A percentile compares a stretch with the other conserved stretches of the same genome.
Evolutionary conservation across 2,329 filamentous ascomycete genomes (phyloP).

Genomic region (Fusarium tuaranense): DNA sequence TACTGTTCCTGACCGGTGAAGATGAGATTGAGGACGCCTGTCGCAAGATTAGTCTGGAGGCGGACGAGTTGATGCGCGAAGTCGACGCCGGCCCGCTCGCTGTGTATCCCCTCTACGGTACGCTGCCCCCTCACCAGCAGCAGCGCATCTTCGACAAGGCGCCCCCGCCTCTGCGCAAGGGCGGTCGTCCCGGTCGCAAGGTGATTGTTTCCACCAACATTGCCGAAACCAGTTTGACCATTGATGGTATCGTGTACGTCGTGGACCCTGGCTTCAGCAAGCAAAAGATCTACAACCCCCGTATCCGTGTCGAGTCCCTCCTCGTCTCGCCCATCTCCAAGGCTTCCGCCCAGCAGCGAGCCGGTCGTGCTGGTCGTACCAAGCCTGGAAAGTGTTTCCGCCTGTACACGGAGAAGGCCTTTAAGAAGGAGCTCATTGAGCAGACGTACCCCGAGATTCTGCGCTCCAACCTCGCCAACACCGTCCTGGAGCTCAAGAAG

Average conservation of each 20-base stretch:
- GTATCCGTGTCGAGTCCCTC: conserved; percentile 94
- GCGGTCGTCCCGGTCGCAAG: conserved; percentile 91
- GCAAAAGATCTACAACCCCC: conserved; percentile 98
- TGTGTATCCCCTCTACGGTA: conserved; percentile 94
- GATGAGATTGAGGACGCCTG: conserved; percentile 98
- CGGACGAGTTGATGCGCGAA: conserved; percentile 91
- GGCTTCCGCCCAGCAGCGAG: conserved; percentile 95
- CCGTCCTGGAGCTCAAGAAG: conserved; percentile 96
- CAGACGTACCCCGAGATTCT: conserved; percentile 97
- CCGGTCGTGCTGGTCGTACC: conserved; percentile 99
- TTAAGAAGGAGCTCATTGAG: conserved; percentile 98
- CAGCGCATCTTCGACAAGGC: conserved; percentile 95
- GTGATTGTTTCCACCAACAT: conserved; percentile 97
- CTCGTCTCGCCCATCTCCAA: conserved; percentile 99
- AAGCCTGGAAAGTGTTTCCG: conserved; percentile 98
- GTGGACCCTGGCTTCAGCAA: conserved; percentile 99
- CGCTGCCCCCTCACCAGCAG: conserved; percentile 90
- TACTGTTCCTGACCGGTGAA: conserved; percentile 96
- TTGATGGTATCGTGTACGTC: conserved; percentile 98
- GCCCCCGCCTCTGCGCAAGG: conserved; percentile 76
- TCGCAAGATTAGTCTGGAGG: conserved; percentile 89
- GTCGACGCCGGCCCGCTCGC: conserved; percentile 90
- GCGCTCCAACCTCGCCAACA: conserved; percentile 93
- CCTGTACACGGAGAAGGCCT: conserved; percentile 93
- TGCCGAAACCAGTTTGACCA: conserved; percentile 96